Percentiles rank a stretch among this genome's conserved stretches.
Evolutionary conservation across 1,139 yeast genomes (phyloP).

Genomic region (Pichia sp.): DNA sequence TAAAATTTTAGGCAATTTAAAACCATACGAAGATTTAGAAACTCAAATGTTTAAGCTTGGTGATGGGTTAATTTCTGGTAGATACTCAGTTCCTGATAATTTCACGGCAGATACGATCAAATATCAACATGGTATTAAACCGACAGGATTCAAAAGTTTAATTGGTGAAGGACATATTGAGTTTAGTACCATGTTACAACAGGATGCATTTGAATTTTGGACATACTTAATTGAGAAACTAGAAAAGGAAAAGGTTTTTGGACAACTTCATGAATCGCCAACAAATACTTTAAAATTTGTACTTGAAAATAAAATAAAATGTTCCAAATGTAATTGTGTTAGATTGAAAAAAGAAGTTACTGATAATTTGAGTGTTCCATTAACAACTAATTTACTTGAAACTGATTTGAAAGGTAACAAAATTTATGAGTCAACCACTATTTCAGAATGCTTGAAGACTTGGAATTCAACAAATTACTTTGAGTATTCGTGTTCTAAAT

Average conservation of each 20-base stretch:
- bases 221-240: constrained; percentile 58
- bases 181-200: constrained; percentile 82
- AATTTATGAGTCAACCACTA: constrained; percentile 42
- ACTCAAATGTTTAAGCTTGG: constrained; percentile 73
- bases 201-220: constrained; percentile 90
- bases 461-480: constrained; percentile 49
- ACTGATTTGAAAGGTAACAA: constrained; percentile 41
- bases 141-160: constrained; percentile 65
- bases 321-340: constrained; percentile 57
- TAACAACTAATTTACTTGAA: constrained; percentile 36
- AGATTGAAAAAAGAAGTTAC: constrained; percentile 50
- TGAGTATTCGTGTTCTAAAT: constrained; percentile 63
- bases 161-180: constrained; percentile 77
- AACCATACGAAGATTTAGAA: constrained; percentile 59
- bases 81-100: constrained; percentile 58
- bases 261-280: constrained; percentile 32
- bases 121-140: constrained; percentile 73
- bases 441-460: constrained; percentile 45
- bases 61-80: constrained; percentile 72
- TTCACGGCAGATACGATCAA: constrained; percentile 34
- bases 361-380: constrained; percentile 65
- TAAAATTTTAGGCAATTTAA: constrained; percentile 28
- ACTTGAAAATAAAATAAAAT: constrained; percentile 58
- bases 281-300: constrained; percentile 58
- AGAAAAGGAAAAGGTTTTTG: constrained; percentile 36